phyloP scores from a whole-genome alignment of 495 filamentous ascomycete genomes.

The Penicillium desertorum region DNA sequence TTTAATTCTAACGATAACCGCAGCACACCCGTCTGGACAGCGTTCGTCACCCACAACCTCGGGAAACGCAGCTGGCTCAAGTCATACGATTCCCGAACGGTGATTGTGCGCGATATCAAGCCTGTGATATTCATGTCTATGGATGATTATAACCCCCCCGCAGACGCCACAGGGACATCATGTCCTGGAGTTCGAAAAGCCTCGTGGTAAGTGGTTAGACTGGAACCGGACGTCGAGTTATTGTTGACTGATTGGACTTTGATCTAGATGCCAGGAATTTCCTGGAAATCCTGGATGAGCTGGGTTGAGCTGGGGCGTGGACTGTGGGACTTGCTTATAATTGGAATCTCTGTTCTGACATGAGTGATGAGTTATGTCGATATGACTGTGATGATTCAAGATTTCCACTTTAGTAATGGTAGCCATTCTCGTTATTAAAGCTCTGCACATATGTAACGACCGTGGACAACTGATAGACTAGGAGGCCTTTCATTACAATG shows the following conservation, averaged over 20 bases:
- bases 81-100: constrained; percentile 46
- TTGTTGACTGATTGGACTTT: neutral
- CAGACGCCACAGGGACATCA: constrained; percentile 36
- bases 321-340: neutral
- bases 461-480: too few species aligned
- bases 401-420: neutral
- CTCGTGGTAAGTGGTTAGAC: constrained; percentile 27
- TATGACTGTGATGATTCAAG: constrained; percentile 24
- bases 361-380: constrained; percentile 24
- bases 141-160: constrained; percentile 50
- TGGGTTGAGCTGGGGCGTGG: constrained; percentile 5
- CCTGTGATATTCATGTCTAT: constrained; percentile 60
- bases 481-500: too few species aligned
- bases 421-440: too few species aligned
- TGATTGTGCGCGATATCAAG: constrained; percentile 61
- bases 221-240: neutral
- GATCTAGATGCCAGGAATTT: constrained; percentile 42
- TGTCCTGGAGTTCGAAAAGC: constrained; percentile 39
- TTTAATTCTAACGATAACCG: neutral
- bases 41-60: constrained; percentile 66
- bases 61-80: constrained; percentile 58
- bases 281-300: constrained; percentile 27
- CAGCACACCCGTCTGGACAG: constrained; percentile 69
- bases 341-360: constrained; percentile 9
- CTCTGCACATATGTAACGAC: too few species aligned